Percentiles rank a stretch among this genome's conserved stretches.
Evolutionary conservation across 23 red algal genomes (phyloP).

Genomic region (Gracilariopsis chorda): DNA sequence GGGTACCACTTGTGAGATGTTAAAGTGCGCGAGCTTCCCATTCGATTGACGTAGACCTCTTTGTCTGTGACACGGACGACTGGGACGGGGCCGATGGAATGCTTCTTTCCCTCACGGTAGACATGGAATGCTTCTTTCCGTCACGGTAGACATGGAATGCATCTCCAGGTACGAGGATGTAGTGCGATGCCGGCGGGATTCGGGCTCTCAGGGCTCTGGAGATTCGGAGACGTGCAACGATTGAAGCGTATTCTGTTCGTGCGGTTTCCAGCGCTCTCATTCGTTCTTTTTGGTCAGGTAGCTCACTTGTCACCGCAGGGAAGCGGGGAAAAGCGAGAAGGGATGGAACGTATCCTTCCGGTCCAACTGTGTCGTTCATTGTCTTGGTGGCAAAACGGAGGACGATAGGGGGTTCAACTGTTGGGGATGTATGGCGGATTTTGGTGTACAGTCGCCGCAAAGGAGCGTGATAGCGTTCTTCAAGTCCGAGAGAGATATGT

Average conservation of each 20-base stretch:
- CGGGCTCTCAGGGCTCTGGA: background rate
- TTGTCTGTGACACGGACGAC: background rate
- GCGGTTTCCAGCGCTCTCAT: background rate
- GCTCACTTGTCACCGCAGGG: background rate
- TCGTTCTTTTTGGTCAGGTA: background rate
- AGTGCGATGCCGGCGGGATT: background rate
- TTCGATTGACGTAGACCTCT: background rate
- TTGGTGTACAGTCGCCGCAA: background rate
- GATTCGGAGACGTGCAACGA: background rate
- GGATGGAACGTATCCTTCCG: slow-evolving; percentile 4
- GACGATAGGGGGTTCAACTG: background rate
- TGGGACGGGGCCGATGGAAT: background rate
- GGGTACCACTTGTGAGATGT: slow-evolving; percentile 1
- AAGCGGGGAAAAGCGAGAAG: background rate
- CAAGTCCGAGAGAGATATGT: background rate
- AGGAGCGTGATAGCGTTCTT: background rate
- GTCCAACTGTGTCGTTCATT: slow-evolving; percentile 20
- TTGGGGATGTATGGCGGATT: background rate
- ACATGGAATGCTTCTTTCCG: background rate
- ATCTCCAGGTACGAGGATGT: background rate
- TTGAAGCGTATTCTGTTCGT: background rate
- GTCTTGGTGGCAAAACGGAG: slow-evolving; percentile 10
- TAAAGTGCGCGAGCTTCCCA: background rate
- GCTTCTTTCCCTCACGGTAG: background rate
- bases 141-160: background rate